A percentile compares a stretch with the other conserved stretches of the same genome.
Conservation (phyloP, 192 early-diverging fungal genomes). For the Linnemannia elongata region DNA sequence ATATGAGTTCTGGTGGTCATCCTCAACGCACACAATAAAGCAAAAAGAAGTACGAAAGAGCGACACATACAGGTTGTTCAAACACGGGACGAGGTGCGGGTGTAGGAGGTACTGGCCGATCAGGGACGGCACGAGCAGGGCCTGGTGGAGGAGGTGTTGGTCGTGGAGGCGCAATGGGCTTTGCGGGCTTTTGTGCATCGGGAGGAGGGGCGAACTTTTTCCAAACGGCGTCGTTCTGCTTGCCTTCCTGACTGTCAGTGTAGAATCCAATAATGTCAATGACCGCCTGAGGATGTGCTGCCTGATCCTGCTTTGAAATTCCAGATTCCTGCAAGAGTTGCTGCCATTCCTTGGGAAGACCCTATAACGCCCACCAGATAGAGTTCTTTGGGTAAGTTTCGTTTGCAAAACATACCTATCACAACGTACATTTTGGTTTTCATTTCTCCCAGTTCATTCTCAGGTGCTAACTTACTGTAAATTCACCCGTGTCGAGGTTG, state of each 20-base stretch:
- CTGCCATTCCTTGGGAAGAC: conserved; percentile 95
- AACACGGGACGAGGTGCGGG: conserved; percentile 47
- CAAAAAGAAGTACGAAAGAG: background rate
- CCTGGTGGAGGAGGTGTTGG: conserved; percentile 11
- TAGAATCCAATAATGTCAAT: conserved; percentile 90
- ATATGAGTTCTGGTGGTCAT: background rate
- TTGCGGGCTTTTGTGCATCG: conserved; percentile 20
- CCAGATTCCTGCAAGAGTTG: conserved; percentile 93
- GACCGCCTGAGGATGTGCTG: conserved; percentile 94
- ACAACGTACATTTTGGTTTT: background rate
- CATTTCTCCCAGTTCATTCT: background rate
- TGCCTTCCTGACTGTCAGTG: conserved; percentile 69
- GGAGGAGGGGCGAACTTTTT: conserved; percentile 57
- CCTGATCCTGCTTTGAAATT: conserved; percentile 95
- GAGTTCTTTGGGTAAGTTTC: background rate
- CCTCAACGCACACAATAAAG: background rate
- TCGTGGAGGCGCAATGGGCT: conserved; percentile 18
- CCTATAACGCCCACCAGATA: conserved; percentile 64
- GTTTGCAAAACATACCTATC: background rate
- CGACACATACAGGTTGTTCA: conserved; percentile 40
- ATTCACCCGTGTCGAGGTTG: conserved; percentile 96
- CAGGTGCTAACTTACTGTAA: conserved; percentile 68
- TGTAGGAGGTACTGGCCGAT: conserved; percentile 20
- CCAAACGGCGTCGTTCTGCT: conserved; percentile 61
- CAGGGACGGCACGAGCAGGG: conserved; percentile 18